Evolutionary conservation across 768 basidiomycete genomes (phyloP), one percentile per base, ranked within the genome.

Genomic region (Tylopilus plumbeoviolaceoides): DNA sequence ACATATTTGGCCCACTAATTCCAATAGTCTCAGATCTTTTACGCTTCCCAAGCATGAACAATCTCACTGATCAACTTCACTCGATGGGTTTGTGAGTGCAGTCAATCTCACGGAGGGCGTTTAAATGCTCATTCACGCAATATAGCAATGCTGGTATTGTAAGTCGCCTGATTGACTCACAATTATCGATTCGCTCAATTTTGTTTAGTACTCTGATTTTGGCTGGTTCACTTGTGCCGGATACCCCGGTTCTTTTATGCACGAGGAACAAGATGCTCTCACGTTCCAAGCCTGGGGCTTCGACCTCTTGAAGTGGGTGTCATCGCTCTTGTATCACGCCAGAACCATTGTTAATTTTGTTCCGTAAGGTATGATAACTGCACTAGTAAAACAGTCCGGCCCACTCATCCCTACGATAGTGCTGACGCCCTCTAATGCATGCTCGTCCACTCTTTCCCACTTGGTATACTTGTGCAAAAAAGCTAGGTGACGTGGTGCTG

Each of bases 401-500:
- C 15, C 36, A n/a, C 7, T 39, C n/a, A 6, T 45, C 5, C 9
- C 12, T 38, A 28, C 14, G 25, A 46, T 31, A 23, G 15, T 8
- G 3, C 14, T 54, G 18, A 55, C 11, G 23, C 36, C 51, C 15
- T 33, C 15, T 48, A 84, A 77, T 83, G n/a, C n/a, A n/a, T n/a
- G n/a, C n/a, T 15, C 77, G 77, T 45, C 83, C 90, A 8, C 79
- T 97, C 11, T 75, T 95, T 41, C 73, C 76, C 35, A 83, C 84
- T 33, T 93, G 91, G 89, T 90, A 90, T 70, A n/a, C n/a, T n/a
- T n/a, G n/a, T n/a, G 89, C 89, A 1, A 85, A 86, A 65, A 80
- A 80, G 60, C 75, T 91, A 1, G 87, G 83, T 0, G 85, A 91
- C 59, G 81, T 89, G 18, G 89, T 89, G 53, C 74, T 85, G 15